Percentiles rank a stretch among this genome's conserved stretches.
phyloP scores from a whole-genome alignment of 345 rosid species.

The Dovyalis caffra region DNA sequence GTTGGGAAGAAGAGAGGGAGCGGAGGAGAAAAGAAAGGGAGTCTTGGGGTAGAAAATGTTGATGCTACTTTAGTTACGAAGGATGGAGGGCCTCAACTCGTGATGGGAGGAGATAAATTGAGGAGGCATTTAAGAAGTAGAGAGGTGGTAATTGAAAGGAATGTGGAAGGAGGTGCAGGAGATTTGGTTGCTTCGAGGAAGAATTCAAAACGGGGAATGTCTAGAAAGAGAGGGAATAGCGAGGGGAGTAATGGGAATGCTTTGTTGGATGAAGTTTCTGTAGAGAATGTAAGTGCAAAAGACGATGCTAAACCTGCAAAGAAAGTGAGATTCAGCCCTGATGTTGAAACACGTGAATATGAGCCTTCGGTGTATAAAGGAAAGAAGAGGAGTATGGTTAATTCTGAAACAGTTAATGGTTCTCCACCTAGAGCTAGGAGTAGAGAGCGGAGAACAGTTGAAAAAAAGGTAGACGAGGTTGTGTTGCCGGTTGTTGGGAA shows the following conservation, averaged over 20 bases:
- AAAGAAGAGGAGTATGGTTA: conserved; percentile 7
- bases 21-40: conserved; percentile 8
- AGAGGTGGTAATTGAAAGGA: conserved; percentile 12
- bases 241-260: too few relatives aligned
- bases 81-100: background rate
- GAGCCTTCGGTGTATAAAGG: conserved; percentile 36
- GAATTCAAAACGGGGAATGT: background rate
- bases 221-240: background rate
- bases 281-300: background rate
- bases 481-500: conserved; percentile 10
- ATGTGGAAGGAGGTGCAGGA: background rate
- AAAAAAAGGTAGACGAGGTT: background rate
- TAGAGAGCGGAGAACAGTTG: background rate
- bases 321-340: conserved; percentile 65
- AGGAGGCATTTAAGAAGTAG: conserved; percentile 28
- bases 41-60: background rate
- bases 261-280: background rate
- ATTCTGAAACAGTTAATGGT: background rate
- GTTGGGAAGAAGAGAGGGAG: conserved; percentile 33
- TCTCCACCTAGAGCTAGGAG: background rate
- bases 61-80: background rate
- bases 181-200: background rate
- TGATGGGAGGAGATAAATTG: background rate
- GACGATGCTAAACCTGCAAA: background rate
- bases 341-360: conserved; percentile 41